Percentiles rank a stretch among this genome's conserved stretches.
phyloP scores from a whole-genome alignment of 1,139 yeast genomes.

The Diutina pseudorugosa region DNA sequence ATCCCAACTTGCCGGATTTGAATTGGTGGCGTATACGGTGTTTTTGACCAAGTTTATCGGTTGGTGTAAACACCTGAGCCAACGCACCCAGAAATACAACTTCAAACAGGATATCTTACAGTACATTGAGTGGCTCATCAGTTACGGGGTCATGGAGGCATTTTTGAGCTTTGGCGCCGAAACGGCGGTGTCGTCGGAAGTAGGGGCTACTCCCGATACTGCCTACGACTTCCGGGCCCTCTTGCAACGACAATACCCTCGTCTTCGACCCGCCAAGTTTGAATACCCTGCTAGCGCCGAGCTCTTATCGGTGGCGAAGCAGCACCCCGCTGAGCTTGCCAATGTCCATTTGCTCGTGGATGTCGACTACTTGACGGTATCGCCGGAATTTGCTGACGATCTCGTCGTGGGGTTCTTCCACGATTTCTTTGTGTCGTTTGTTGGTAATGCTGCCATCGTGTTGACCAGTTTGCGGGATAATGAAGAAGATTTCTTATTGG shows the following conservation, averaged over 20 bases:
- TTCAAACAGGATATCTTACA: conserved; percentile 33
- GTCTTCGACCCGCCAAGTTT: conserved; percentile 31
- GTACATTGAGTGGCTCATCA: conserved; percentile 26
- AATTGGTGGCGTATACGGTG: conserved; percentile 33
- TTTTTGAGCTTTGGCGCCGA: conserved; percentile 63
- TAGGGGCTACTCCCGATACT: conserved; percentile 9
- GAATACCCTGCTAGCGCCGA: conserved; percentile 18
- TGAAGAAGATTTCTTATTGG: conserved; percentile 72
- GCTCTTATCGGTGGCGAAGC: conserved; percentile 12
- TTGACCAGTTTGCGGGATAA: conserved; percentile 70
- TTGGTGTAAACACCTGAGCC: conserved; percentile 47
- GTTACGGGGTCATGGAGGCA: conserved; percentile 71
- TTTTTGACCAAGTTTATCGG: conserved; percentile 56
- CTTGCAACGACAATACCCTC: conserved; percentile 55
- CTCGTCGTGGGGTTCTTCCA: conserved; percentile 35
- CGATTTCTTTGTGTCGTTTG: conserved; percentile 45
- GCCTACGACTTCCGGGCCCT: conserved; percentile 54
- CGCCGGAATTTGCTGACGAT: conserved; percentile 16
- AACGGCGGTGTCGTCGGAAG: conserved; percentile 28
- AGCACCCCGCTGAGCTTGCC: conserved; percentile 14
- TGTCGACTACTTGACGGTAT: conserved; percentile 10
- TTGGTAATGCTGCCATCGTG: conserved; percentile 66
- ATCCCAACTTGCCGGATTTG: conserved; percentile 44
- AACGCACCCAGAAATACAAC: conserved; percentile 39
- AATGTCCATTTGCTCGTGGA: conserved; percentile 12